A percentile compares a stretch with the other conserved stretches of the same genome.
Evolutionary conservation across 352 stramenopile genomes (phyloP).

Genomic region (Pythium sp.): DNA sequence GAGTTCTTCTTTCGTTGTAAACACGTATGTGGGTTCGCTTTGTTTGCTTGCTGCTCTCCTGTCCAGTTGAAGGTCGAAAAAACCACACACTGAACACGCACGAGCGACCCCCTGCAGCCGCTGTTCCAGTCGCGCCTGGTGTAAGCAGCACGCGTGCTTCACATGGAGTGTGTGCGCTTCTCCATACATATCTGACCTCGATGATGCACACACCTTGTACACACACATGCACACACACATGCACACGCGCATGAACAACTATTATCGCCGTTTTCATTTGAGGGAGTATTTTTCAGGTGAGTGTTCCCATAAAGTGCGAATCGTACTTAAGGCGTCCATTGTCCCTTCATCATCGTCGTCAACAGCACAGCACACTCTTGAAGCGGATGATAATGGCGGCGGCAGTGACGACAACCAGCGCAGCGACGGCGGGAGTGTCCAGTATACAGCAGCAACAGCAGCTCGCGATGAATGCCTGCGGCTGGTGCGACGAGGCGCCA

Average conservation of each 20-base stretch:
- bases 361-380: neutral
- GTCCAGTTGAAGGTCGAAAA: conserved; percentile 4
- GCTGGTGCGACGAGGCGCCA: conserved; percentile 34
- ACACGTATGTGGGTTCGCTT: conserved; percentile 4
- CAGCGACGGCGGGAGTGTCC: neutral
- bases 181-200: neutral
- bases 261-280: neutral
- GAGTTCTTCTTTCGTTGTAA: neutral
- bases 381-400: neutral
- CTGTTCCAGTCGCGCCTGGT: neutral
- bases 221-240: neutral
- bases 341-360: neutral
- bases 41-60: conserved; percentile 2
- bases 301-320: neutral
- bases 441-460: conserved; percentile 6
- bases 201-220: neutral
- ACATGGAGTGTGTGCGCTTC: neutral
- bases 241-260: neutral
- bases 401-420: neutral
- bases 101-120: neutral
- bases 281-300: neutral
- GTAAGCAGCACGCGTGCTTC: neutral
- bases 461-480: conserved; percentile 17
- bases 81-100: neutral
- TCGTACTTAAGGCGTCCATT: neutral